phyloP scores from a whole-genome alignment of 768 basidiomycete genomes.

The Mrakia blollopis region DNA sequence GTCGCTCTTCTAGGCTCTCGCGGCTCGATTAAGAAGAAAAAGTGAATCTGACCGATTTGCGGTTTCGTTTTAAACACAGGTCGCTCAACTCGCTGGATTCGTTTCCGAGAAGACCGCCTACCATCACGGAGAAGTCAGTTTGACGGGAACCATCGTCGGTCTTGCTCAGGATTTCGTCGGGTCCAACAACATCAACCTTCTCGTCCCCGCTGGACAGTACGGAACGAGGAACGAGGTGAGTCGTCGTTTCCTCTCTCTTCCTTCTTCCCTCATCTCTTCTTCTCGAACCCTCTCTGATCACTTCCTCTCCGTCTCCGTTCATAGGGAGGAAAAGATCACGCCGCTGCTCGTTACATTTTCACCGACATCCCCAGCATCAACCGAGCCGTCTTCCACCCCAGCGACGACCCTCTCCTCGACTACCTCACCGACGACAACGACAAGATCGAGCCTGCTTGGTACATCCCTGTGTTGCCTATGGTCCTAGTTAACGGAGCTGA shows the following conservation, averaged over 20 bases:
- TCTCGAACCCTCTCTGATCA: no score
- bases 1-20: background rate
- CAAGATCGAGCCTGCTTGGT: conserved; percentile 87
- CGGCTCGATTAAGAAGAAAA: background rate
- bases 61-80: conserved; percentile 48
- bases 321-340: conserved; percentile 91
- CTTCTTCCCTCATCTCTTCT: conserved; percentile 34
- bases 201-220: conserved; percentile 86
- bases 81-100: conserved; percentile 92
- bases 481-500: conserved; percentile 90
- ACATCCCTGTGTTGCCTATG: conserved; percentile 82
- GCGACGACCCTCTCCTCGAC: conserved; percentile 79
- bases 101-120: conserved; percentile 90
- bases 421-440: conserved; percentile 80
- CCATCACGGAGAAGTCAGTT: conserved; percentile 88
- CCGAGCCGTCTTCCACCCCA: conserved; percentile 68
- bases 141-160: conserved; percentile 84
- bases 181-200: conserved; percentile 86
- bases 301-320: background rate
- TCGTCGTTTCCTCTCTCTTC: conserved; percentile 7
- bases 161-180: conserved; percentile 93
- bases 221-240: conserved; percentile 63
- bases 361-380: conserved; percentile 72
- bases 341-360: conserved; percentile 92
- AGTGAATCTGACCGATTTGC: background rate